Conservation (phyloP, 208 protist species). For the Trypanosoma vivax region DNA sequence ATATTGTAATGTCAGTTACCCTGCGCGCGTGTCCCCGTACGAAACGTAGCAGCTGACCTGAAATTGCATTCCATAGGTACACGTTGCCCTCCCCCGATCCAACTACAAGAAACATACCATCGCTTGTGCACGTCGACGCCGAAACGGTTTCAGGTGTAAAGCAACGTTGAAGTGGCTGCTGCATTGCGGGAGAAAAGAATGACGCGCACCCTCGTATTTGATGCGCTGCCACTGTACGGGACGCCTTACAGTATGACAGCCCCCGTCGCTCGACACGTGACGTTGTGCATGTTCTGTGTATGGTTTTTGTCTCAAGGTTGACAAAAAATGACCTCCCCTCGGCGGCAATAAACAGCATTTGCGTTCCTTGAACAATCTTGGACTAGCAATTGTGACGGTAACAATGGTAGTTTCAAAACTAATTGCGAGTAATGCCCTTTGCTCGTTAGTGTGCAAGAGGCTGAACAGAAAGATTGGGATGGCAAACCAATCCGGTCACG, state of each 20-base stretch:
- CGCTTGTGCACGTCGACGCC: slow-evolving; percentile 37
- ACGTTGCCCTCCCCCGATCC: slow-evolving; percentile 56
- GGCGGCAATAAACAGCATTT: slow-evolving; percentile 67
- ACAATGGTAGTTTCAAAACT: not conserved
- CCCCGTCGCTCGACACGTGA: slow-evolving; percentile 24
- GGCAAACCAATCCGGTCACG: not conserved
- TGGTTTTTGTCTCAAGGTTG: slow-evolving; percentile 39
- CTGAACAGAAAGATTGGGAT: not conserved
- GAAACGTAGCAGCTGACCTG: slow-evolving; percentile 57
- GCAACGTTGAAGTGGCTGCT: slow-evolving; percentile 67
- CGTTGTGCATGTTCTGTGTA: slow-evolving; percentile 46
- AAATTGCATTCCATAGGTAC: slow-evolving; percentile 61
- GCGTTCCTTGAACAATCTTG: not conserved
- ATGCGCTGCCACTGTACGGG: slow-evolving; percentile 30
- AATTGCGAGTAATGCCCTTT: too few species aligned
- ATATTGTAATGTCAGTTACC: slow-evolving; percentile 53
- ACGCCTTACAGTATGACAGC: slow-evolving; percentile 36
- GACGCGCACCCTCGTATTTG: slow-evolving; percentile 47
- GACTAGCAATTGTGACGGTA: not conserved
- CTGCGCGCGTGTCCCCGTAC: slow-evolving; percentile 52
- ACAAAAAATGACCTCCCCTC: slow-evolving; percentile 42
- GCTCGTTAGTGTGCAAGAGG: too few species aligned
- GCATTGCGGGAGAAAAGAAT: slow-evolving; percentile 47
- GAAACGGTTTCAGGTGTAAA: slow-evolving; percentile 61
- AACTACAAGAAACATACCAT: slow-evolving; percentile 60